Base-by-base conservation (phyloP, 2,329 filamentous ascomycete genomes). In the Cladosporium sp. region DNA sequence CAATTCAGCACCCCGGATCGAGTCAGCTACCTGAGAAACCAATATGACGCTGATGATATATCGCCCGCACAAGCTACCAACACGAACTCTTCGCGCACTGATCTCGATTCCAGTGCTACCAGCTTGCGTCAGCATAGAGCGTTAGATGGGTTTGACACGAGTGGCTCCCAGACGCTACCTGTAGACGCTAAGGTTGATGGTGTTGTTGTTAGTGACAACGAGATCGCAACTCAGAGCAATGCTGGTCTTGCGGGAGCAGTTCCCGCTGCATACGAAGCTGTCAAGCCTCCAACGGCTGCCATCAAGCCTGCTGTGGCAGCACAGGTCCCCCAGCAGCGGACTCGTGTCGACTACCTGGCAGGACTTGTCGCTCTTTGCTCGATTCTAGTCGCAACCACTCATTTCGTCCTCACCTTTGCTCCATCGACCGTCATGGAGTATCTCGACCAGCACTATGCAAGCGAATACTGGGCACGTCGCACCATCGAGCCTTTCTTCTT, bases 281-380 rank as follows among this genome's bases (percentile, higher is more conserved):
- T 53, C 7, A 65, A 59, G 29, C 65, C 67, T 5, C 33, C 50
- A n/a, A 57, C 49, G 7, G 56, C 66, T 1, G 65, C 69, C 8
- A 60, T 67, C 23, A 70, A 64, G 12, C 65, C 68, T 16, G 68
- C 29, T 23, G 18, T 56, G 11, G 31, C 62, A 37, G 63, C 56
- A 16, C 61, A 63, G 6, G 29, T 67, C 6, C 68, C 69, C 5
- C 50, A 64, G 56, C 62, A 57, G 18, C 67, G 69, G 10, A 72
- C 73, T 28, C 75, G 80, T 46, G 76, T 83, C 29, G 81, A 83
- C 66, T 80, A 83, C 68, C 73, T 83, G 18, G 81, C 81, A 14
- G 81, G 81, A 33, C 71, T 83, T 7, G 78, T 81, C 10, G 79
- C 79, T 1, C 65, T 83, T 5, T 80, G 78, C 68, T 77, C 80